A percentile compares a stretch with the other conserved stretches of the same genome.
These are phyloP conservation scores for Papiliotrema terrestris DNA, from an alignment of 1,284 basidiomycete species.

Conservation along the genomic window DNA sequence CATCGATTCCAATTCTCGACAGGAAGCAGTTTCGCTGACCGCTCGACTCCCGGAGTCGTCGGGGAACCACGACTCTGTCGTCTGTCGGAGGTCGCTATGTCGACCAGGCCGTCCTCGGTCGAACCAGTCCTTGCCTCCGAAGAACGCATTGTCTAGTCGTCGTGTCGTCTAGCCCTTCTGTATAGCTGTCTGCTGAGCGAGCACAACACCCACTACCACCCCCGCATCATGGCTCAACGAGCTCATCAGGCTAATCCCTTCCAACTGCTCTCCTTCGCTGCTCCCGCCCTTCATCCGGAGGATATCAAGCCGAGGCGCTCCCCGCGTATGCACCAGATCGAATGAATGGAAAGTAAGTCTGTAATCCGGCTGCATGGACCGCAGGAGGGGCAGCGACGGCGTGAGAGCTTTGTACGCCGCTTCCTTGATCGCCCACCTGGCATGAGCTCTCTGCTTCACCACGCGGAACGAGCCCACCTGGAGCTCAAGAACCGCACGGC, in stretches of 20 bases:
- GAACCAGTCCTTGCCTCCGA: too few species aligned
- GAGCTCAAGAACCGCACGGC: background rate
- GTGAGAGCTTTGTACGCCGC: conserved; percentile 83
- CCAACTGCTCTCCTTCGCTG: conserved; percentile 5
- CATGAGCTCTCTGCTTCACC: background rate
- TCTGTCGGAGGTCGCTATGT: too few species aligned
- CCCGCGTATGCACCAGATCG: conserved; percentile 21
- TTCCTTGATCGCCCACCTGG: conserved; percentile 81
- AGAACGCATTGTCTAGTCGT: too few species aligned
- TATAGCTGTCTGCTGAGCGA: conserved; percentile 54
- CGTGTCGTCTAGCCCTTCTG: too few species aligned
- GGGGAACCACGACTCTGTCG: too few species aligned
- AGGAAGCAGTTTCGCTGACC: too few species aligned
- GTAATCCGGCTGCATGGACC: background rate
- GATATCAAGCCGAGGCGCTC: background rate
- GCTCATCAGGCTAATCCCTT: conserved; percentile 52
- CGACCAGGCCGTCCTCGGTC: too few species aligned
- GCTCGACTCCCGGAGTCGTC: too few species aligned
- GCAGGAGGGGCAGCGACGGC: conserved; percentile 1
- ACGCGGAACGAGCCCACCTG: background rate
- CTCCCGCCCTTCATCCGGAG: background rate
- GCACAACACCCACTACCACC: conserved; percentile 70
- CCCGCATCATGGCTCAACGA: conserved; percentile 83
- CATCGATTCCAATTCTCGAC: too few species aligned
- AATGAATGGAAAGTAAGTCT: conserved; percentile 54